Conservation (phyloP, 352 stramenopile species). For the Phytophthora pistaciae region DNA sequence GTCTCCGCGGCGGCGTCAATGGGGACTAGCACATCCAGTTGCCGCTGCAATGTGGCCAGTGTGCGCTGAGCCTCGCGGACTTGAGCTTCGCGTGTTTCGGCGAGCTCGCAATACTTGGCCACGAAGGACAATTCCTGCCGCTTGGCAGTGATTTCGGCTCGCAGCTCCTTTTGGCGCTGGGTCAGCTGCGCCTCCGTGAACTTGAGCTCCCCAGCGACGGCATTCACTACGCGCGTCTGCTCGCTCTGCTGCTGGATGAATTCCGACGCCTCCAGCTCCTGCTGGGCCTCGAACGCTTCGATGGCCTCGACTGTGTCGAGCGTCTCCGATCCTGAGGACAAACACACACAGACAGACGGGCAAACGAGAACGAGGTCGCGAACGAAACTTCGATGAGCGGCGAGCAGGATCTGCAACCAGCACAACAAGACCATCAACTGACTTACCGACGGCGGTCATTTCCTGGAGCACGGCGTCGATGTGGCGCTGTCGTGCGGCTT, state of each 20-base stretch:
- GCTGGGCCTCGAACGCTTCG: constrained; percentile 35
- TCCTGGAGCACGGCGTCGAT: constrained; percentile 40
- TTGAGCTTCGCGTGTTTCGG: constrained; percentile 42
- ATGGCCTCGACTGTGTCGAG: constrained; percentile 41
- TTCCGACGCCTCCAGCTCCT: constrained; percentile 32
- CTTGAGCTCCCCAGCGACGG: constrained; percentile 40
- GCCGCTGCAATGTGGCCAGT: constrained; percentile 47
- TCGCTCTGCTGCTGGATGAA: constrained; percentile 43
- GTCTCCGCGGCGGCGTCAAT: constrained; percentile 2
- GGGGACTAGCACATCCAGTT: constrained; percentile 37
- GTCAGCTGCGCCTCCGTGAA: constrained; percentile 56
- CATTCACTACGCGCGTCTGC: constrained; percentile 34
- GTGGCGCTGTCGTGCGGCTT: constrained; percentile 44
- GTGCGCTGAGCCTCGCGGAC: constrained; percentile 52
- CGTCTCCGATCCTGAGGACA: constrained; percentile 24
- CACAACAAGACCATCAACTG: constrained; percentile 15
- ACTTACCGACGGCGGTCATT: constrained; percentile 43
- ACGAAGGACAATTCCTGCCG: constrained; percentile 43
- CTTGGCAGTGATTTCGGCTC: constrained; percentile 43
- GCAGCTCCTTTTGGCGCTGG: constrained; percentile 60
- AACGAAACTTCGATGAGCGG: constrained; percentile 21
- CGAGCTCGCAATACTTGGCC: constrained; percentile 45
- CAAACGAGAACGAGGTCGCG: constrained; percentile 11
- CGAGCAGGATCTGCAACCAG: constrained; percentile 14
- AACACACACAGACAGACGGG: neutral